Evolutionary conservation across 139 green algal species (phyloP), one percentile per base, ranked within the genome.

Genomic region (Monoraphidium neglectum): DNA sequence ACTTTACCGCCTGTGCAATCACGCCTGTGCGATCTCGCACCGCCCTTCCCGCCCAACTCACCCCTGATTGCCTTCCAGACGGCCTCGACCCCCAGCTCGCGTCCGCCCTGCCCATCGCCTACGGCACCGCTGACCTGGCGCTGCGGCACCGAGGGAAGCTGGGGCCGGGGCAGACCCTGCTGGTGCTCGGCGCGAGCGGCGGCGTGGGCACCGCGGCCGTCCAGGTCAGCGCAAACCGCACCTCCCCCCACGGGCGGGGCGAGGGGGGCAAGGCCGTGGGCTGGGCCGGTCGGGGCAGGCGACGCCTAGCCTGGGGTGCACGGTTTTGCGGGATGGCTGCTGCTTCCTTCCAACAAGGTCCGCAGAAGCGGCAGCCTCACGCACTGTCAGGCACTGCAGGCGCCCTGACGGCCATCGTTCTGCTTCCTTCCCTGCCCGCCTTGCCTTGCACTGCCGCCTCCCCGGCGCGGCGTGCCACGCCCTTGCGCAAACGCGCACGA

Each of bases 161-260:
- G 28, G 57, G 83, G 51, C 51, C 80, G 79, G 92, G 91, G 15
- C 90, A 98, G 86, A 92, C 84, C 2, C 68, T 97, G 38, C 84
- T 98, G 18, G 83, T 98, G 54, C 84, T 96, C 53, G 94, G 94
- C 0, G 94, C 94, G 0, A 91, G 67, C 2, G 94, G 94, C 6
- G 94, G 94, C 6, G 94, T 98, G 53, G 94, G 94, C 12, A 72
- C 94, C 53, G 94, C 94, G 24, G 92, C 94, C 23, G 90, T 97
- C 23, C 91, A 95, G 87, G 77, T 92, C 35, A 4, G 32, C 36
- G 18, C 40, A 23, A 49, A 4, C 18, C 37, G 54, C 28, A 15
- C 36, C 70, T 4, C 16, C 30, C 43, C 16, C 33, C 38, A 37
- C 65, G 30, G 61, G 35, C 30, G 21, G 63, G 26, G 46, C 35